Percentiles rank a stretch among this genome's conserved stretches.
phyloP scores from a whole-genome alignment of 192 early-diverging fungal species.

The Lunasporangiospora selenospora region DNA sequence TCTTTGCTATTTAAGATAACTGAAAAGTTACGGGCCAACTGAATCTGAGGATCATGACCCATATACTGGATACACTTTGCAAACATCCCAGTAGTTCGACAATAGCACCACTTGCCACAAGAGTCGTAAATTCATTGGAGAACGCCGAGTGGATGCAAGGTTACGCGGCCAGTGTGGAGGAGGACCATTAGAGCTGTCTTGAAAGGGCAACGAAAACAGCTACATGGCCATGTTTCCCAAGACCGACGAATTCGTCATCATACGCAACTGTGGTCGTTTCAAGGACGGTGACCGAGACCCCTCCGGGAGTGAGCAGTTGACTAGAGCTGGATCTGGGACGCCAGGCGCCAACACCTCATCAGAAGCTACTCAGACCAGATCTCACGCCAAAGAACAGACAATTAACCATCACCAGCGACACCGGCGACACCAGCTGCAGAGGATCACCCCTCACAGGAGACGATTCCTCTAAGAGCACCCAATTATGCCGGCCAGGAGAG shows the following conservation, averaged over 20 bases:
- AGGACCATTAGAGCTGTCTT: conserved; percentile 36
- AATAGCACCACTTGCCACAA: conserved; percentile 38
- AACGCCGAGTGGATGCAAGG: conserved; percentile 49
- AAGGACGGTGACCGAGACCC: neutral
- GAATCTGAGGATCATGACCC: conserved; percentile 53
- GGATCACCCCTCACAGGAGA: neutral
- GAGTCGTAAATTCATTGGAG: conserved; percentile 66
- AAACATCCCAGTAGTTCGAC: conserved; percentile 6
- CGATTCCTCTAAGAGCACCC: neutral
- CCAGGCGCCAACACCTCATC: neutral
- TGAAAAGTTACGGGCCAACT: conserved; percentile 56
- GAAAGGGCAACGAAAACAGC: conserved; percentile 9
- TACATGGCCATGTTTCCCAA: neutral
- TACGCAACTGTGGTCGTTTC: neutral
- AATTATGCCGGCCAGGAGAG: neutral
- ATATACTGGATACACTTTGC: conserved; percentile 56
- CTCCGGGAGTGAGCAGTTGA: neutral
- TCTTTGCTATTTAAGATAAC: conserved; percentile 44
- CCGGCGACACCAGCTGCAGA: conserved; percentile 2
- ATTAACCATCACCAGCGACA: neutral
- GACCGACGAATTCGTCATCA: neutral
- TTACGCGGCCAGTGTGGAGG: conserved; percentile 10
- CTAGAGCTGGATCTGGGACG: neutral
- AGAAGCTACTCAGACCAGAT: neutral
- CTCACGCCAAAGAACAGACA: neutral